Evolutionary conservation across 2,329 filamentous ascomycete species (phyloP), one percentile per base, ranked within the genome.

Genomic region (Alternaria burnsii): DNA sequence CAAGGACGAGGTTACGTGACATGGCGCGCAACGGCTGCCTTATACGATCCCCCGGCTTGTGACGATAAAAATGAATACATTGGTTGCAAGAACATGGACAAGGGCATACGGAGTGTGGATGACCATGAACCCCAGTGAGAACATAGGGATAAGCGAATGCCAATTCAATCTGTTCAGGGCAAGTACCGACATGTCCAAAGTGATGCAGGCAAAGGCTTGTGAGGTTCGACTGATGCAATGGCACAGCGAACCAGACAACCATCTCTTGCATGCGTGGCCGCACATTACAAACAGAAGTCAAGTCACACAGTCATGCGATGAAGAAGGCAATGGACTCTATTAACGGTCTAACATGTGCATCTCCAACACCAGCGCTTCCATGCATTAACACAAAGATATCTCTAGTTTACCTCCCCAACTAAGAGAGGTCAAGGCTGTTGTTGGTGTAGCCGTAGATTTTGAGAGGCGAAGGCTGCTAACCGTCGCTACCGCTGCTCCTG

Each of bases 401-500:
- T 43, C 20, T 24, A 43, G 36, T 55, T 24, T 42, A n/a, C 34
- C 22, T 48, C 16, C 9, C 41, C 42, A 41, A 40, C 46, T 32
- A 28, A 38, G 30, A 46, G 9, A 38, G 24, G n/a, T 28, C 28
- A 22, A 60, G 18, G 28, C 53, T 52, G 47, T 59, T 55, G 41
- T 59, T 59, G 43, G 56, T 57, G 24, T 60, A 52, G 20, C 53
- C 47, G n/a, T 42, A 81, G 18, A 54, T 28, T 11, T 28, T 34
- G 26, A 57, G 47, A 57, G 53, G n/a, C 18, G 26, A 36, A 28
- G 40, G 47, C 28, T 48, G 51, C 68, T 86, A 94, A 71, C 90
- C 91, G 72, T 97, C 94, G 26, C 91, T 97, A 4, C 95, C 95
- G 73, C 89, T 96, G 85, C 94, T 98, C 72, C 93, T 88, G 82